Conservation (phyloP, 2,329 filamentous ascomycete genomes). For the Fusarium longipes region DNA sequence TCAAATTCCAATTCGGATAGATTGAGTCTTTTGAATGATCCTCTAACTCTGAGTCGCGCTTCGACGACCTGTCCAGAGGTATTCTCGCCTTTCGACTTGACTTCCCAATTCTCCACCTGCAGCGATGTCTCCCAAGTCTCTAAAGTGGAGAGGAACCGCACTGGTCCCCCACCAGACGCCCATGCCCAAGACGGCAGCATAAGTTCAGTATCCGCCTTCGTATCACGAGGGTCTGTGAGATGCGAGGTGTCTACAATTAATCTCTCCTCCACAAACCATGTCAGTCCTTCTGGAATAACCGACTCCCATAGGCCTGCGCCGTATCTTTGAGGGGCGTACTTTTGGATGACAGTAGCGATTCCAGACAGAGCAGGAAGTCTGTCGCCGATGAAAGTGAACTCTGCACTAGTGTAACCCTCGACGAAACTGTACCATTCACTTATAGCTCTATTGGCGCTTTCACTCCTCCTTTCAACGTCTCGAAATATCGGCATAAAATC, state of each 20-base stretch:
- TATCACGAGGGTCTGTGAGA: background rate
- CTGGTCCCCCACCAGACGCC: background rate
- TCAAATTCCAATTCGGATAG: accelerated
- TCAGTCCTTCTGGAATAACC: background rate
- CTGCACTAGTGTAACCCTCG: background rate
- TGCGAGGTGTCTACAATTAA: background rate
- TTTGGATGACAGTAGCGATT: background rate
- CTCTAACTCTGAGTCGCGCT: background rate
- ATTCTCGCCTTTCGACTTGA: background rate
- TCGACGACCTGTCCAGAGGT: background rate
- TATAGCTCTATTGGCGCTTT: accelerated
- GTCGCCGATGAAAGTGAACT: background rate
- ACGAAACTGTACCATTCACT: background rate
- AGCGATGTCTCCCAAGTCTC: background rate
- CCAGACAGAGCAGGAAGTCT: slow-evolving; percentile 1
- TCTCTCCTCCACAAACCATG: background rate
- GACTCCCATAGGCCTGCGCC: background rate
- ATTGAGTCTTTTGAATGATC: accelerated
- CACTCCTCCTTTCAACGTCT: accelerated
- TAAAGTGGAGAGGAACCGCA: background rate
- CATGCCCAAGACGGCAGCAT: background rate
- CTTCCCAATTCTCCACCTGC: background rate
- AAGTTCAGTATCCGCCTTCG: background rate
- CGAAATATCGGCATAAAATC: background rate
- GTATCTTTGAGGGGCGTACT: background rate